Evolutionary conservation across 2,329 filamentous ascomycete genomes (phyloP), one percentile per base, ranked within the genome.

Genomic region (Ophiosphaerella korrae): DNA sequence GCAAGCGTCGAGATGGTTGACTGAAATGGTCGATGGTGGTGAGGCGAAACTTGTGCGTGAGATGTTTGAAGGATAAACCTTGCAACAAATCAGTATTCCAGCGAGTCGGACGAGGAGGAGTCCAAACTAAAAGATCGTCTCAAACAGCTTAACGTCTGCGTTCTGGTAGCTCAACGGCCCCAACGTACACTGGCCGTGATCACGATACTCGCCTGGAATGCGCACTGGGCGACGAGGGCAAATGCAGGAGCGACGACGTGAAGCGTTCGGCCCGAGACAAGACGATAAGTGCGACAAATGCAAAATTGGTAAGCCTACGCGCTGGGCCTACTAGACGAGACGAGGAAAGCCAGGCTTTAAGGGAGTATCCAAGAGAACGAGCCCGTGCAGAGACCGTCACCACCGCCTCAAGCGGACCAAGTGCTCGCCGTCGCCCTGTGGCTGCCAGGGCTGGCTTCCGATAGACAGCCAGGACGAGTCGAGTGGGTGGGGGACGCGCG

Each of bases 231-330:
- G 62, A 55, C 35, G 60, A 52, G 26, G 63, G 64, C 59, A 65
- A 60, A 64, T 66, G 68, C 64, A 64, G 56, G 57, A 56, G 53
- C 37, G 26, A 29, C 24, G 53, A 66, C 62, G 58, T 67, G 67
- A 70, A 70, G 70, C 66, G 63, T 63, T 67, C 61, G 69, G 64
- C 60, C 64, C 65, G 62, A 69, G 65, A 64, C 58, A 64, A 67
- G 68, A 68, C 54, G 54, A 46, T 53, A 56, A 65, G 64, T 67
- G 70, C 64, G 70, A 70, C 31, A 56, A 60, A 24, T 38, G 36
- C 39, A 21, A 43, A 58, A 65, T 68, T 69, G 64, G 66, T 61
- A 64, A 60, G 59, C 55, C 60, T 48, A 56, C 48, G 58, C 58
- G 51, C 60, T 53, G 57, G 57, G 61, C 57, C 50, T 57, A 62